Evolutionary conservation across 352 stramenopile species (phyloP).

Genomic region (Aphanomyces invadans): DNA sequence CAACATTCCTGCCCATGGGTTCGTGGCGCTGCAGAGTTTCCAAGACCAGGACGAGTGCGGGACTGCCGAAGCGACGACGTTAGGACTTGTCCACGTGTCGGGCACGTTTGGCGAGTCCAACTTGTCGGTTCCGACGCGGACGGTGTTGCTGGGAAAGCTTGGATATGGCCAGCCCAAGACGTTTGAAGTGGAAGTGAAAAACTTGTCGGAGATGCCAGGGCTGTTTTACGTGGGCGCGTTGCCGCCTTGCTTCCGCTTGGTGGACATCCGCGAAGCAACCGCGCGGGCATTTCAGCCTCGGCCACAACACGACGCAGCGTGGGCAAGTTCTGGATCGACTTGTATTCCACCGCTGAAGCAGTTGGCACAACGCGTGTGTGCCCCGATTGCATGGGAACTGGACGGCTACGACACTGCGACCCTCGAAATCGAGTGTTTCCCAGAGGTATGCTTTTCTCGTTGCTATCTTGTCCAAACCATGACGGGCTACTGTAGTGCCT

Average conservation of each 20-base stretch:
- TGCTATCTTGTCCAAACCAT: neutral
- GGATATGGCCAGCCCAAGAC: constrained; percentile 58
- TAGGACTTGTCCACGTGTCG: constrained; percentile 53
- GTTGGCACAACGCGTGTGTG: neutral
- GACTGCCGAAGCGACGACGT: constrained; percentile 41
- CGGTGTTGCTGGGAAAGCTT: constrained; percentile 68
- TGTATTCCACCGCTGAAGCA: neutral
- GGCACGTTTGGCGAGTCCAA: constrained; percentile 58
- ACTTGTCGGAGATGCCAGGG: constrained; percentile 53
- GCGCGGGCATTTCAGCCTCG: constrained; percentile 14
- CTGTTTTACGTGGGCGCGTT: constrained; percentile 56
- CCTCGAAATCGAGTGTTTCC: constrained; percentile 14
- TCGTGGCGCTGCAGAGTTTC: constrained; percentile 72
- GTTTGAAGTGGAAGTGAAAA: constrained; percentile 62
- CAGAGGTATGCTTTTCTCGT: constrained; percentile 4
- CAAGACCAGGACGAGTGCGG: constrained; percentile 18
- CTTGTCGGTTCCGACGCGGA: constrained; percentile 45
- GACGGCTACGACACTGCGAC: neutral
- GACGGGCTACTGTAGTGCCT: constrained; percentile 9
- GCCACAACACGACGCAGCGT: neutral
- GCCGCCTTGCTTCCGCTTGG: constrained; percentile 44
- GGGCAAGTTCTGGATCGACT: neutral
- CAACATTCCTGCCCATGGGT: constrained; percentile 46
- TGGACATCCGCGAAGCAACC: constrained; percentile 33
- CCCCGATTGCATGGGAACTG: neutral